These are phyloP conservation scores for Melastoma malabathricum DNA, from an alignment of 345 rosid species.

Conservation along the genomic window DNA sequence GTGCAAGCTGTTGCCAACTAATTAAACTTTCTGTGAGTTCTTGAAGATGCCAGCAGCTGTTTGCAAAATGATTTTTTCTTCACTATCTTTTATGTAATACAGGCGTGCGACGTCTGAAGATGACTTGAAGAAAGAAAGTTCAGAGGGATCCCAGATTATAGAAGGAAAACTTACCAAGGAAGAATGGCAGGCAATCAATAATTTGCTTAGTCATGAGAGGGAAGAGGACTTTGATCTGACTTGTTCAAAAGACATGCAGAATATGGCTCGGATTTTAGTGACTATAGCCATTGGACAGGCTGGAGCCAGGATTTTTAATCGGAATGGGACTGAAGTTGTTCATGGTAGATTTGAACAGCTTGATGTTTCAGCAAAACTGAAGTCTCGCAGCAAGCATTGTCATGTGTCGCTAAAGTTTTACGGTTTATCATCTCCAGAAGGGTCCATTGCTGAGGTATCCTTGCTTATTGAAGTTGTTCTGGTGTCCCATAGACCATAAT, in stretches of 20 bases:
- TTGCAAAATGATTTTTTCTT: neutral
- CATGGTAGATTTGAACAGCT: conserved; percentile 96
- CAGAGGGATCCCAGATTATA: conserved; percentile 28
- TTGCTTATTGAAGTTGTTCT: neutral
- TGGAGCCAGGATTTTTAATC: conserved; percentile 69
- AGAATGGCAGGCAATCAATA: conserved; percentile 92
- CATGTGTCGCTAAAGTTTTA: conserved; percentile 70
- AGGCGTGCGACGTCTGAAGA: conserved; percentile 59
- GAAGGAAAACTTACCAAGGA: conserved; percentile 81
- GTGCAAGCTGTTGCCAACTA: too few species aligned
- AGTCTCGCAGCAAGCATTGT: conserved; percentile 56
- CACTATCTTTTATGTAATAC: conserved; percentile 9
- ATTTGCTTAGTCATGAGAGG: conserved; percentile 79
- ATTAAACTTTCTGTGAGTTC: too few species aligned
- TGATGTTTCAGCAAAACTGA: conserved; percentile 65
- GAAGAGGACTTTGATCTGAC: conserved; percentile 52
- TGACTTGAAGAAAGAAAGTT: conserved; percentile 26
- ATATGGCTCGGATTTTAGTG: conserved; percentile 62
- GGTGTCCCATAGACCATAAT: too few species aligned
- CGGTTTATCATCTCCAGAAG: conserved; percentile 96
- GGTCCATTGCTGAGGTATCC: conserved; percentile 85
- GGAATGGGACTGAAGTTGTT: conserved; percentile 57
- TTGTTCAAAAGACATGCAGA: conserved; percentile 75
- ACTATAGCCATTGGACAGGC: conserved; percentile 72
- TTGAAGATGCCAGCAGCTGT: too few species aligned